Base-by-base conservation (phyloP, 306 rosid genomes). In the Sechiopsis laciniata region DNA sequence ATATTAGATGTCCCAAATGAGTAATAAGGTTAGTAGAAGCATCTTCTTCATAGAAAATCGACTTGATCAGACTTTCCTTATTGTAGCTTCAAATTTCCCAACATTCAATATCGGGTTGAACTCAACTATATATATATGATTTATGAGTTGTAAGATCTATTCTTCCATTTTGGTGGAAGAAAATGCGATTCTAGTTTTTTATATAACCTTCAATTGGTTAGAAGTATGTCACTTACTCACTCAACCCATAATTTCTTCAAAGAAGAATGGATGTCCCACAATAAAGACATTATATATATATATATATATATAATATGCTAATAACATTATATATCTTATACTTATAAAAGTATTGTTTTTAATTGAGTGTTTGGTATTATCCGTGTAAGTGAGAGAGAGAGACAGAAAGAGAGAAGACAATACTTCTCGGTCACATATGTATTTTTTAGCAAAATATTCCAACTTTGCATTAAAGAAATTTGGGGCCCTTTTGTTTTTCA, bases 161-260 rank as follows among this genome's bases (percentile, higher is more conserved):
- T 26, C 66, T n/a, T 61, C 19, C 45, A 32, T 29, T 61, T 29
- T 3, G 15, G 20, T 29, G 67, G 67, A 29, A 61, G 67, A 26
- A 61, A 2, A 26, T 29, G 14, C 2, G 2, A 26, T 26, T 26
- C 29, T 29, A 19, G 20, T 26, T 6, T 61, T 61, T 10, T 26
- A n/a, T 35, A 61, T 61, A 61, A 61, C 2, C 11, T 1, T 61
- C 6, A 29, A 60, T 29, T 61, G 15, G 67, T 13, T 61, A 14
- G 26, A 61, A 26, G 14, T 61, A 7, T 26, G 10, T 14, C 45
- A 24, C 17, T 59, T 1, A 22, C 15, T 59, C 42, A 59, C 61
- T 56, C 61, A 56, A 59, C 17, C 64, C 65, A 59, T 5, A 12
- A 59, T 59, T 59, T 59, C 10, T 59, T 59, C 40, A 59, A 59